phyloP scores from a whole-genome alignment of 306 rosid species.

The Trifolium fragiferum region DNA sequence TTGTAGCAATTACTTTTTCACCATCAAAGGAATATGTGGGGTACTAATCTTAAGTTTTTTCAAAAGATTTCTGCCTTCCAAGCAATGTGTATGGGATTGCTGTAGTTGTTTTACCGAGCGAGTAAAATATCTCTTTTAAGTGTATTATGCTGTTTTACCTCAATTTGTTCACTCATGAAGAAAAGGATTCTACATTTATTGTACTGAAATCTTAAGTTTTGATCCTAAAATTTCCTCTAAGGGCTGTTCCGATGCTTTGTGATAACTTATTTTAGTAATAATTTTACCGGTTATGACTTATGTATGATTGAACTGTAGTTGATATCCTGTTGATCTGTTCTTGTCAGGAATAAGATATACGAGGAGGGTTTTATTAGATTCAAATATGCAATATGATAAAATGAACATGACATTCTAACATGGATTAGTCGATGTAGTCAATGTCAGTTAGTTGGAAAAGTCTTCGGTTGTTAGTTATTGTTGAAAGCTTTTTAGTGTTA shows the following conservation, averaged over 20 bases:
- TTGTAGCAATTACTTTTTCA: neutral
- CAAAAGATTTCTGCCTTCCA: slow-evolving; percentile 8
- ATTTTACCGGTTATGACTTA: slow-evolving; percentile 18
- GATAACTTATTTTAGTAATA: slow-evolving; percentile 1
- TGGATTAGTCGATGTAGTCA: neutral
- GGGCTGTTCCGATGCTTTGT: neutral
- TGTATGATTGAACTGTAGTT: slow-evolving; percentile 11
- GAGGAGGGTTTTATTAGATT: slow-evolving; percentile 26
- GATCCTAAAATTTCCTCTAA: neutral
- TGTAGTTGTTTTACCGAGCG: neutral
- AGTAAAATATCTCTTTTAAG: neutral
- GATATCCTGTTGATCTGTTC: slow-evolving; percentile 10
- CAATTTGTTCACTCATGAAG: neutral
- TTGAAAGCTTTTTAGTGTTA: slow-evolving; percentile 3
- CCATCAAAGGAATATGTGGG: slow-evolving; percentile 8
- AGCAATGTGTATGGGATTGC: too few relatives aligned
- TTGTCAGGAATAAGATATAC: slow-evolving; percentile 6
- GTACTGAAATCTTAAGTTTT: neutral
- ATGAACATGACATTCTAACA: neutral
- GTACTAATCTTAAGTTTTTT: slow-evolving; percentile 30
- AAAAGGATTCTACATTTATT: neutral
- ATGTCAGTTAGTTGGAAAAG: neutral
- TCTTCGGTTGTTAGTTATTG: neutral
- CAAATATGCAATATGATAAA: neutral
- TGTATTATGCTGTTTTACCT: neutral